Evolutionary conservation across 2,329 filamentous ascomycete genomes (phyloP).

Genomic region (Parastagonospora avenae): DNA sequence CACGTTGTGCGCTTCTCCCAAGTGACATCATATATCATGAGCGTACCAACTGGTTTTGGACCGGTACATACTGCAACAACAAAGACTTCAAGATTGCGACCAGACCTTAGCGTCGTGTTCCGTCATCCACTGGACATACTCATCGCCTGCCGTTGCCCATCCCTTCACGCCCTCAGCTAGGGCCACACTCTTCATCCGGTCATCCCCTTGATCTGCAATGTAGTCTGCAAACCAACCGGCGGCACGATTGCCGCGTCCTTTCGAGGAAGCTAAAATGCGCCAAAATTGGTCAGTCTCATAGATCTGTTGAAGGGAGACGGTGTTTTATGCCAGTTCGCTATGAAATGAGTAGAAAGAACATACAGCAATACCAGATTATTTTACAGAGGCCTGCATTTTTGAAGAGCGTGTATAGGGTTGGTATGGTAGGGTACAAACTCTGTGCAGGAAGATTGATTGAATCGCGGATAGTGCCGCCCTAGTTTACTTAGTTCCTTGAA

Average conservation of each 20-base stretch:
- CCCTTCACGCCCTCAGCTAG: slow-evolving; percentile 61
- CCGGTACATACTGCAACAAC: too few species aligned
- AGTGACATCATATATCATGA: too few species aligned
- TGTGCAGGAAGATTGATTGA: slow-evolving; percentile 65
- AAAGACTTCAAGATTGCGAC: too few species aligned
- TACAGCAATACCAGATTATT: slow-evolving; percentile 65
- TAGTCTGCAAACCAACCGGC: slow-evolving; percentile 63
- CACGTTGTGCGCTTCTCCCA: too few species aligned
- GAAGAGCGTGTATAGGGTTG: slow-evolving; percentile 56
- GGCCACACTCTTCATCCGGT: slow-evolving; percentile 55
- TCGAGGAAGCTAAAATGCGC: slow-evolving; percentile 55
- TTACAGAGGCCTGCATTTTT: slow-evolving; percentile 56
- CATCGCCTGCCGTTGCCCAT: slow-evolving; percentile 56
- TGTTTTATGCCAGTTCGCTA: too few species aligned
- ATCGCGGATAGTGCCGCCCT: slow-evolving; percentile 65
- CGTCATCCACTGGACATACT: slow-evolving; percentile 57
- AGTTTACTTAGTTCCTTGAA: too few species aligned
- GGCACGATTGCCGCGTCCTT: slow-evolving; percentile 60
- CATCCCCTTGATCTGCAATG: slow-evolving; percentile 50
- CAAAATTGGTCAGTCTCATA: too few species aligned
- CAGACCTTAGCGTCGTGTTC: too few species aligned
- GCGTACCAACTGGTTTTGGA: too few species aligned
- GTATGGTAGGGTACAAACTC: slow-evolving; percentile 58
- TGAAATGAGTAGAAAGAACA: slow-evolving; percentile 12
- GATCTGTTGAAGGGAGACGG: too few species aligned